Conservation (phyloP, 345 rosid genomes). For the Firmiana major region DNA sequence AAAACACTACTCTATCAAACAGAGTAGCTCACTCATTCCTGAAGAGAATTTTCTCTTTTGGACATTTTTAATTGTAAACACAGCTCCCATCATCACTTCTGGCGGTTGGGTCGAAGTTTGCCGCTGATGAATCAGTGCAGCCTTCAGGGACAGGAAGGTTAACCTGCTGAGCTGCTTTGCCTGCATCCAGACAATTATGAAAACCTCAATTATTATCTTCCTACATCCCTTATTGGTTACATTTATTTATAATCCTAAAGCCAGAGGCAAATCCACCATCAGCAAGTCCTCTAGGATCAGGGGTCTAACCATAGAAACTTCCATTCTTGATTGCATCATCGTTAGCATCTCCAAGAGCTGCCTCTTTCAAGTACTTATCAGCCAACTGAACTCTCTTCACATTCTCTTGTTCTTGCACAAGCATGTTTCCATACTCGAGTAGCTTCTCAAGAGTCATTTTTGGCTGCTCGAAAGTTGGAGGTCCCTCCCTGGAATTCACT, state of each 20-base stretch:
- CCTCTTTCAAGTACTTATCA: slow-evolving; percentile 76
- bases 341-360: slow-evolving; percentile 90
- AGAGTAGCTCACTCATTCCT: not conserved
- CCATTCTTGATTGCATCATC: slow-evolving; percentile 57
- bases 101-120: slow-evolving; percentile 44
- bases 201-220: not conserved
- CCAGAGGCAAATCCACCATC: slow-evolving; percentile 12
- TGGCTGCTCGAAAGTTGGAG: slow-evolving; percentile 81
- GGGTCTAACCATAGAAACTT: slow-evolving; percentile 63
- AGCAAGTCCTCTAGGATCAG: slow-evolving; percentile 16
- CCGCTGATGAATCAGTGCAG: slow-evolving; percentile 38
- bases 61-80: slow-evolving; percentile 12
- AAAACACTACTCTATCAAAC: not conserved
- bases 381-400: slow-evolving; percentile 96
- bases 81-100: slow-evolving; percentile 46
- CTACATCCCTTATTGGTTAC: not conserved
- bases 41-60: not conserved
- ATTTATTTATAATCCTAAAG: slow-evolving; percentile 3
- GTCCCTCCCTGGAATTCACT: slow-evolving; percentile 82
- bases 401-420: slow-evolving; percentile 83
- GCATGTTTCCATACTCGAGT: slow-evolving; percentile 79
- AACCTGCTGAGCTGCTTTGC: slow-evolving; percentile 47
- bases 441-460: slow-evolving; percentile 72
- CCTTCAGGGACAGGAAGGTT: slow-evolving; percentile 41
- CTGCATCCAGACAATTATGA: slow-evolving; percentile 28